Conservation (phyloP, 2,329 filamentous ascomycete genomes). For the Dothideomycetes sp. region DNA sequence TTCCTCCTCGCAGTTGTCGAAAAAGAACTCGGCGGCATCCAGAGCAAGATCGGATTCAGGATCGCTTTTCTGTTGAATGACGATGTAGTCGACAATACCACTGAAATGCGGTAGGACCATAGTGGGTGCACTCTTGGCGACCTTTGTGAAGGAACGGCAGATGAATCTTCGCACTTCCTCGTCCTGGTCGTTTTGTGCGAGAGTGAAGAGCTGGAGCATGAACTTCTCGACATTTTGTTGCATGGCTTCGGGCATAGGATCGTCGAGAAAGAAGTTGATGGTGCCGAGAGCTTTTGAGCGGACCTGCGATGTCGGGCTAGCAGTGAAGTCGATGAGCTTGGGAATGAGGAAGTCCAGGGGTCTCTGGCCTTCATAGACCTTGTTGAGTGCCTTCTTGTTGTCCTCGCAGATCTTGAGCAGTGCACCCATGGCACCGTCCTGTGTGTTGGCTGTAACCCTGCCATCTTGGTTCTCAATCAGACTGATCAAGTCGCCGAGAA, state of each 20-base stretch:
- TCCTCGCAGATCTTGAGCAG: constrained; percentile 96
- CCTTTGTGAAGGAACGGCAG: constrained; percentile 82
- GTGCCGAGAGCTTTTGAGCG: constrained; percentile 69
- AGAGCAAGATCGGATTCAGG: constrained; percentile 84
- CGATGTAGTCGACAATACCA: constrained; percentile 85
- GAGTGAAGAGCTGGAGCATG: constrained; percentile 70
- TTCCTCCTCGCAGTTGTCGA: constrained; percentile 82
- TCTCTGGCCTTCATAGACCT: constrained; percentile 78
- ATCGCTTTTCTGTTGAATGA: constrained; percentile 71
- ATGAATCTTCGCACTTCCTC: constrained; percentile 85
- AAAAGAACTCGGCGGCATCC: constrained; percentile 96
- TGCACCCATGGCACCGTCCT: constrained; percentile 90
- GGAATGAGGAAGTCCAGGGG: constrained; percentile 84
- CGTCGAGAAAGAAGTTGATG: constrained; percentile 87
- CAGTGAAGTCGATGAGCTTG: constrained; percentile 79
- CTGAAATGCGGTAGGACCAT: constrained; percentile 82
- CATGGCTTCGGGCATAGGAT: constrained; percentile 62
- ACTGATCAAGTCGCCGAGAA: constrained; percentile 72
- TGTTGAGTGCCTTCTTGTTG: constrained; percentile 76
- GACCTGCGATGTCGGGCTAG: constrained; percentile 66
- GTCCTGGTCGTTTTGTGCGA: constrained; percentile 61
- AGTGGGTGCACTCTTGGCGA: constrained; percentile 83
- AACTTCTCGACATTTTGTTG: constrained; percentile 72
- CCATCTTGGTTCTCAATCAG: constrained; percentile 66
- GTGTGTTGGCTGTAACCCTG: constrained; percentile 58